Base-by-base conservation (phyloP, 345 rosid genomes). In the Reutealis trisperma region DNA sequence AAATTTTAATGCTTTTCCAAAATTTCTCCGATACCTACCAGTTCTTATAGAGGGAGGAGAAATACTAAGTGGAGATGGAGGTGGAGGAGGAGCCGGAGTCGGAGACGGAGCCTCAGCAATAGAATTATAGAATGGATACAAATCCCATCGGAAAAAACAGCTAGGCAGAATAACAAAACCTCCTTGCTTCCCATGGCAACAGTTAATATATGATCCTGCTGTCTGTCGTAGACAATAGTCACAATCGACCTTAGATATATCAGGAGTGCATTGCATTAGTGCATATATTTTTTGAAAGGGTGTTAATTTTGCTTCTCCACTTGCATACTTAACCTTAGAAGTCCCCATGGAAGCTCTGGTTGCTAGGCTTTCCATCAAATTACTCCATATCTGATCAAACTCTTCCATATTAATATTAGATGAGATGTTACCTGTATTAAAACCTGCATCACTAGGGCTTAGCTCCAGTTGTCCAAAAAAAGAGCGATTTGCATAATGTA, bases 261-360 rank as follows among this genome's bases (percentile, higher is more conserved):
- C 96, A n/a, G 94, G 88, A 16, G 86, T 83, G 75, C 96, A 90
- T 55, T 87, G 89, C 85, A 81, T 80, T 60, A 90, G 6, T 16
- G 84, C 80, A 63, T 84, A 86, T 12, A 85, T 81, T 14, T 65
- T 87, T 5, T 61, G 4, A 10, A 3, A 44, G 16, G 52, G 22
- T 6, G 76, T 63, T 32, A 80, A 6, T 19, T 58, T 57, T 1
- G 83, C 73, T 68, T 83, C 79, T 21, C 80, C 86, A 24, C 83
- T 80, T 5, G 75, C 86, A 72, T 69, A 88, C 74, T 88, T 87
- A 8, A 77, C 86, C 63, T 24, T 79, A 0, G 79, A 69, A 69
- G 83, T 63, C 6, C 83, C 83, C 45, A 60, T 63, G 2, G 88
- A 79, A 41, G 88, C 85, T 32, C 69, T 60, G 22, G 2, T 37